A percentile compares a stretch with the other conserved stretches of the same genome.
These are phyloP conservation scores for Exobasidium rhododendri DNA, from an alignment of 1,284 basidiomycete genomes.

Conservation along the genomic window DNA sequence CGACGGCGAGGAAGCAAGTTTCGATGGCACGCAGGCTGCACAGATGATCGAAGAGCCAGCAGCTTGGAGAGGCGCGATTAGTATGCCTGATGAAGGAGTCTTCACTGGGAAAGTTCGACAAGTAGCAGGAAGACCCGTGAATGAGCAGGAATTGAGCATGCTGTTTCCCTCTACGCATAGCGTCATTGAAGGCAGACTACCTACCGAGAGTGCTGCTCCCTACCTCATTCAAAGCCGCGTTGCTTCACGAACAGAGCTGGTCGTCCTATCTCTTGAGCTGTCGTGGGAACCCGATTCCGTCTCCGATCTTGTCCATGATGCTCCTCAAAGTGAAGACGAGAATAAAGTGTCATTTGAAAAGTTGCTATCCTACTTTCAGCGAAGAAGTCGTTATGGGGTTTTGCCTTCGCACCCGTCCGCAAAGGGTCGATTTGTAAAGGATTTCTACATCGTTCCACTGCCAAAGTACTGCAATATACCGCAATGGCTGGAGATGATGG, in stretches of 20 bases:
- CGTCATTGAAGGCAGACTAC: slow-evolving; percentile 47
- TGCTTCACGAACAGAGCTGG: slow-evolving; percentile 40
- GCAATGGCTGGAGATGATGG: slow-evolving; percentile 40
- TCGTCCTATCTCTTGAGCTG: slow-evolving; percentile 38
- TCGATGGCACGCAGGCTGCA: background rate
- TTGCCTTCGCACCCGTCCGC: slow-evolving; percentile 22
- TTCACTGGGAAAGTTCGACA: slow-evolving; percentile 46
- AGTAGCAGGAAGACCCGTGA: slow-evolving; percentile 24
- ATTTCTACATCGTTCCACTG: slow-evolving; percentile 51
- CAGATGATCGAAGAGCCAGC: no score
- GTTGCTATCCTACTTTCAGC: slow-evolving; percentile 28
- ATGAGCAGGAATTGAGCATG: slow-evolving; percentile 16
- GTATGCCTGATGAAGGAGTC: slow-evolving; percentile 46
- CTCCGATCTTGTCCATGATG: background rate
- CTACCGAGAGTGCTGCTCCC: slow-evolving; percentile 36
- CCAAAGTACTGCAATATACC: slow-evolving; percentile 36
- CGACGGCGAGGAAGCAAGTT: background rate
- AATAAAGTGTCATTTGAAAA: slow-evolving; percentile 22
- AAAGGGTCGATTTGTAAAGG: slow-evolving; percentile 45
- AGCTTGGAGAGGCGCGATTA: slow-evolving; percentile 49
- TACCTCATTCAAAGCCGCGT: slow-evolving; percentile 45
- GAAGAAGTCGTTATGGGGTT: slow-evolving; percentile 43
- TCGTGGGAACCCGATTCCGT: slow-evolving; percentile 1
- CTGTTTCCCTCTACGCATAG: slow-evolving; percentile 36
- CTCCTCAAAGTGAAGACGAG: slow-evolving; percentile 12